Evolutionary conservation across 345 rosid species (phyloP).

Genomic region (Citrus sp.): DNA sequence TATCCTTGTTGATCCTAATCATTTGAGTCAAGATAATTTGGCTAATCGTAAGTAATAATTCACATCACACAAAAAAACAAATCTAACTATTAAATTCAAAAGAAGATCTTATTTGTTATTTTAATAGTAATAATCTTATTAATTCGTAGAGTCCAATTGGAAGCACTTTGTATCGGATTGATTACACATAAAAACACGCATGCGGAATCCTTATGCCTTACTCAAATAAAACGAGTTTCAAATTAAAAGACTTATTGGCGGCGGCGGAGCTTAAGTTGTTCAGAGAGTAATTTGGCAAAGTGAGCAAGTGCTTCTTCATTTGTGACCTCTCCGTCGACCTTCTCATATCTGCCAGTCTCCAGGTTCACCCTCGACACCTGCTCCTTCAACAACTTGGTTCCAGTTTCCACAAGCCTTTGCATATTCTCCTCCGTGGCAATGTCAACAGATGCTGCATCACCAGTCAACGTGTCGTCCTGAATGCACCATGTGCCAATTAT

Average conservation of each 20-base stretch:
- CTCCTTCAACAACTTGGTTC: background rate
- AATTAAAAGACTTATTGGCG: background rate
- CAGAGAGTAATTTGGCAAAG: slow-evolving; percentile 14
- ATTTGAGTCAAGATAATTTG: no score
- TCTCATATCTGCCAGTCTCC: slow-evolving; percentile 11
- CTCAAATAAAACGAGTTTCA: background rate
- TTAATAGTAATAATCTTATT: no score
- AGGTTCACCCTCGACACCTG: slow-evolving; percentile 11
- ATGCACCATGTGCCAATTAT: no score
- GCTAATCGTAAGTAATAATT: no score
- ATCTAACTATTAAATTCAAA: no score
- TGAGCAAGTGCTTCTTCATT: slow-evolving; percentile 18
- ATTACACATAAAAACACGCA: no score
- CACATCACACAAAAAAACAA: no score
- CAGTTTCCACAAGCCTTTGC: slow-evolving; percentile 16
- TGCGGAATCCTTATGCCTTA: no score
- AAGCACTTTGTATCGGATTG: no score
- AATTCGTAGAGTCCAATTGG: no score
- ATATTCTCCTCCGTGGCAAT: slow-evolving; percentile 8
- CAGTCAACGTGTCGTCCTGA: slow-evolving; percentile 18
- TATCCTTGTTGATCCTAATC: no score
- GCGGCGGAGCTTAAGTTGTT: slow-evolving; percentile 7
- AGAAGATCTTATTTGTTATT: no score
- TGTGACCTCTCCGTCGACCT: slow-evolving; percentile 6
- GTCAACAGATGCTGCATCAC: slow-evolving; percentile 12